Evolutionary conservation across 768 basidiomycete species (phyloP), one percentile per base, ranked within the genome.

Genomic region (Amanita muscaria): DNA sequence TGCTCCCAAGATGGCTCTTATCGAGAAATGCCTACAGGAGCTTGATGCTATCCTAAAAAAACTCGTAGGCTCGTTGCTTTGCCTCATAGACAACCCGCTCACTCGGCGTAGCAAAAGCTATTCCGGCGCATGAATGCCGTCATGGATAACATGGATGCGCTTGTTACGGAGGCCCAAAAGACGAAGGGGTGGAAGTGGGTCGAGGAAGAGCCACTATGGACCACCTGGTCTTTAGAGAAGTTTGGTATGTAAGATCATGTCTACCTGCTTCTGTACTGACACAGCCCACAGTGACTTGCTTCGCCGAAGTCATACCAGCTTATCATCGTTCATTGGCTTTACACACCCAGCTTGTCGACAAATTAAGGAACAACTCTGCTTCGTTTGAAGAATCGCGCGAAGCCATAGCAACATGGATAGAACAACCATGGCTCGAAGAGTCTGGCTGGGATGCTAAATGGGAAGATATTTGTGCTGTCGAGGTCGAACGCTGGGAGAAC

Each of bases 381-480:
- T 71, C 81, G 4, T 90, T 88, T 51, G 80, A 88, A 59, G 71
- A 66, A 2, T 82, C 86, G 14, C 73, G 80, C 16, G 68, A 74
- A 18, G 73, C 71, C 3, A 67, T 88, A 25, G 65, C 73, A 37
- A 65, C 70, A 53, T 90, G 88, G 88, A 70, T 71, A 2, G 76
- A 78, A 39, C 86, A 88, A 49, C 71, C 80, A 1, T 73, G 70
- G 62, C 66, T 89, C 2, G 73, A 76, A 50, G 82, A 83, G 18
- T 70, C 66, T 7, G 73, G 80, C 16, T 90, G 87, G 87, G 73
- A 76, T 3, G 69, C 68, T 5, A 70, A 65, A 47, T 88, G 85
- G 86, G 87, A 88, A 57, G 85, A 86, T 44, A 67, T 89, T 29
- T 90, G 83, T 49, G 70, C 66, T 22, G 76, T 70, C n/a, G 87